Base-by-base conservation (phyloP, 176 grass and related monocot genomes). In the Ensete ventricosum region DNA sequence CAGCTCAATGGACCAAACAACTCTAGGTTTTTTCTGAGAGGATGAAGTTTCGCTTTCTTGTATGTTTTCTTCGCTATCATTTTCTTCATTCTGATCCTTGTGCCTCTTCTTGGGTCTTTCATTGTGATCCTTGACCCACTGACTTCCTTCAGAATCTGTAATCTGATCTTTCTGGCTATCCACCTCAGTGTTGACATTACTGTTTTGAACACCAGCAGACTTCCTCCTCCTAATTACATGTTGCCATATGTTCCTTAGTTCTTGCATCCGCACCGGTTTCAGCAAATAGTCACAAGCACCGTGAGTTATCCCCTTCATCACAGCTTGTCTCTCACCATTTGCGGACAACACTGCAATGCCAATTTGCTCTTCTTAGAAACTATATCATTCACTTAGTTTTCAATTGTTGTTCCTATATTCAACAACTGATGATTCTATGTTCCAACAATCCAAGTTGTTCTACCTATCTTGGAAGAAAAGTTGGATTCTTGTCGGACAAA, bases 231-330 rank as follows among this genome's bases (percentile, higher is more conserved):
- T 71, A 25, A 62, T 24, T 5, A 84, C 87, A 52, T 92, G 92
- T 21, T 82, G 75, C 89, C 89, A 91, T 53, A 96, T 76, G 34
- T 85, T 81, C 54, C 17, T 89, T 3, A 91, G 29, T 9, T 91
- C 78, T 29, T 96, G 78, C 0, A 76, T 2, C 5, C 50, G 8
- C 20, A 82, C 78, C 12, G 89, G 92, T 19, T 96, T 96, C 23
- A 89, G 72, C 53, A 87, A 52, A 62, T 89, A 96, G 16, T 85
- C 72, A 8, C 84, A 83, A 1, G 89, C 82, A 1, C 89, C 84
- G 34, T 87, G 64, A 10, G 63, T 54, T 52, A 96, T 72, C 0
- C 78, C 92, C 66, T 89, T 91, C 50, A 84, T 84, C 26, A 89
- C 79, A 17, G 63, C 25, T 9, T 84, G 57, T 2, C 20, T 80